Percentiles rank a stretch among this genome's conserved stretches.
Conservation (phyloP, 345 rosid genomes). For the Corymbia maculata region DNA sequence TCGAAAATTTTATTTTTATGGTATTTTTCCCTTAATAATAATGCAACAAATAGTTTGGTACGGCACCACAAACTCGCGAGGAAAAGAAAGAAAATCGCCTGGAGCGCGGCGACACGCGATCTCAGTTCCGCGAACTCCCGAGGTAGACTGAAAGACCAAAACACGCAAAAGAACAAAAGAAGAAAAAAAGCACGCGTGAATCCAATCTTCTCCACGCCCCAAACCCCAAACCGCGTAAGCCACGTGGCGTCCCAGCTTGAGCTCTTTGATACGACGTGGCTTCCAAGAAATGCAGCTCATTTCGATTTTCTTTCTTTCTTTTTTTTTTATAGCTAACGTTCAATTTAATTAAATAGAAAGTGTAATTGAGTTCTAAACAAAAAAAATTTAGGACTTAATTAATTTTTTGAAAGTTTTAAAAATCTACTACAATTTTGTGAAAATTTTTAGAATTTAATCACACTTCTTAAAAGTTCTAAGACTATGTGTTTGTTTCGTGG, state of each 20-base stretch:
- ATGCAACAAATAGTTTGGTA: background rate
- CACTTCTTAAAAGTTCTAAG: too few relatives aligned
- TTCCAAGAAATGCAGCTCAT: background rate
- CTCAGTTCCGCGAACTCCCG: background rate
- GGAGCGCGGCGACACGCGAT: background rate
- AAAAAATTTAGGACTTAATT: too few relatives aligned
- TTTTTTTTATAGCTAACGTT: background rate
- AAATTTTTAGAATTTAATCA: too few relatives aligned
- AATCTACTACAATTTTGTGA: too few relatives aligned
- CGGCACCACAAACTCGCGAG: background rate
- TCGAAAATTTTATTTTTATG: too few relatives aligned
- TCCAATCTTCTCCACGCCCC: background rate
- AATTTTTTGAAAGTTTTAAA: too few relatives aligned
- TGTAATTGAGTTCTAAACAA: too few relatives aligned
- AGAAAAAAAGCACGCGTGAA: background rate
- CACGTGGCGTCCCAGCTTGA: too few relatives aligned
- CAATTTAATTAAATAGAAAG: background rate
- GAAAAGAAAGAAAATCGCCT: background rate
- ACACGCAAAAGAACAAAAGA: background rate
- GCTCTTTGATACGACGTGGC: background rate
- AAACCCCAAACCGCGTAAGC: background rate
- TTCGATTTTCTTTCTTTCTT: background rate
- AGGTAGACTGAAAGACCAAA: background rate
- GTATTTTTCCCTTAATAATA: background rate
- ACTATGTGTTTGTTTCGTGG: too few relatives aligned